Evolutionary conservation across 2,329 filamentous ascomycete genomes (phyloP).

Genomic region (Trichophyton rubrum): DNA sequence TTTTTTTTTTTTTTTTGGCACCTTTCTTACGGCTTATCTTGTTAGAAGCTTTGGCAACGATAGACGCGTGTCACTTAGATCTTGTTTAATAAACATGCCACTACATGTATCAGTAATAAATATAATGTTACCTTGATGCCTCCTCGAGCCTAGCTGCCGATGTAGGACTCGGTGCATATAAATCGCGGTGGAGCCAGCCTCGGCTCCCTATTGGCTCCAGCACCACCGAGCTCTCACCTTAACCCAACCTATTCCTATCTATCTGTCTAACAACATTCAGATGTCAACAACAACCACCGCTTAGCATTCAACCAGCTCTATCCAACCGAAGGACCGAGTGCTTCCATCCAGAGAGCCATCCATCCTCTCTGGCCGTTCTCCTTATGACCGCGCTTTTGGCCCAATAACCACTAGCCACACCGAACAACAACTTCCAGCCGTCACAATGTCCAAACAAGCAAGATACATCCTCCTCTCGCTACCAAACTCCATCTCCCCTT

Average conservation of each 20-base stretch:
- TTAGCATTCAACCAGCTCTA: neutral
- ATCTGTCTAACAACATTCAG: neutral
- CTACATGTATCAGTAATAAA: neutral
- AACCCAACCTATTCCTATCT: neutral
- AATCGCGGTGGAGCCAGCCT: neutral
- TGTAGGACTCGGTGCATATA: neutral
- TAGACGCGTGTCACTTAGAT: neutral
- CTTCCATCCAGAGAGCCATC: neutral
- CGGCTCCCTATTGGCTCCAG: neutral
- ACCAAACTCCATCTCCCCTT: conserved; percentile 73
- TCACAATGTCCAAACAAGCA: conserved; percentile 31
- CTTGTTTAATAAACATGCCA: neutral
- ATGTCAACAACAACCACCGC: neutral
- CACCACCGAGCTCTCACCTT: neutral
- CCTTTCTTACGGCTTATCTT: neutral
- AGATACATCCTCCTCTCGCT: conserved; percentile 85
- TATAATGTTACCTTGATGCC: neutral
- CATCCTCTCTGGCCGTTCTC: neutral
- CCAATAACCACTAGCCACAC: neutral
- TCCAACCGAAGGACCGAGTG: neutral
- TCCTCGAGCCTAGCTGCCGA: neutral
- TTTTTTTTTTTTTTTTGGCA: too few relatives aligned
- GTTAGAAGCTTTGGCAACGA: neutral
- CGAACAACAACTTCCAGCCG: neutral
- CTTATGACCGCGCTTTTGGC: neutral